Evolutionary conservation across 306 rosid species (phyloP), one percentile per base, ranked within the genome.

Genomic region (Quercus cerris): DNA sequence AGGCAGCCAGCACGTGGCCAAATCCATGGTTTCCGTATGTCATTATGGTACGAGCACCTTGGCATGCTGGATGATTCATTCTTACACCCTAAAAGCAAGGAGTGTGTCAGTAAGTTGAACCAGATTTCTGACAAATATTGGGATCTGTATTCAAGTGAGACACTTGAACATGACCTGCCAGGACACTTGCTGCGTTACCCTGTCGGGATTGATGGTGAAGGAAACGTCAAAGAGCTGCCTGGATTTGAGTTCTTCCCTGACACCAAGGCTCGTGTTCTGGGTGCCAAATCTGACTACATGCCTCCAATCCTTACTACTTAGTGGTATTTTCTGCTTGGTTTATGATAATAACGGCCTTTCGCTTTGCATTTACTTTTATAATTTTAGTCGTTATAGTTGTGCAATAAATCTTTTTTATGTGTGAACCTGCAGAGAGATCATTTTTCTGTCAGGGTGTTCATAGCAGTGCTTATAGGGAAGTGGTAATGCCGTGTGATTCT

Each of bases 141-240:
- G 94, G 92, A 88, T 81, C 80, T 88, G 0, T 91, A 78, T 52
- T 85, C 95, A 9, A 84, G 76, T 1, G 95, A 91, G 63, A 52
- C 86, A n/a, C 85, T 89, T 11, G 93, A 87, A 75, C 84, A 19
- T 4, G 95, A 89, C 83, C 90, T 91, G 78, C 95, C 95, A 0
- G 93, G 96, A 52, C 96, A 91, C 85, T 79, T 91, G 63, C 93
- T 91, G 22, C 93, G 96, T 46, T 91, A 91, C 49, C 96, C 96
- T 0, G 0, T 91, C 1, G 87, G 84, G 18, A 44, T 91, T 57
- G 55, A 90, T 22, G 73, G 73, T 8, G 95, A 82, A 77, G 95
- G 95, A 58, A 75, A 77, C 0, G 23, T 91, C 62, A 84, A 88
- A 11, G 83, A 84, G 81, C 86, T 89, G 44, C 91, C 96, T 0